Evolutionary conservation across 345 rosid species (phyloP).

Genomic region (Bretschneidera sinensis): DNA sequence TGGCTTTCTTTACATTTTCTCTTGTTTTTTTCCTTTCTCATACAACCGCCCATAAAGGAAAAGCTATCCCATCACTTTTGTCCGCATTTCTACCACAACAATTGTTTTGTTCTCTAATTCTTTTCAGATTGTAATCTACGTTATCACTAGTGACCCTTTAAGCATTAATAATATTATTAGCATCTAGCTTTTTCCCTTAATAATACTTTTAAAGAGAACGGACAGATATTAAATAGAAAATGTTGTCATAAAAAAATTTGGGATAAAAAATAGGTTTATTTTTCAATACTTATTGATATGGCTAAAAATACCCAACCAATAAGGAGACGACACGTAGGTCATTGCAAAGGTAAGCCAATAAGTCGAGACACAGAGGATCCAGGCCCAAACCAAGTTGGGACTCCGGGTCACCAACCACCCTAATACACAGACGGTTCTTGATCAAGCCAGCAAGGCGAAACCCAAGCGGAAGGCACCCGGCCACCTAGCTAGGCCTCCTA

Average conservation of each 20-base stretch:
- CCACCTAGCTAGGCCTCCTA: no score
- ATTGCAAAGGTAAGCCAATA: no score
- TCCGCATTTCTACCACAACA: slow-evolving; percentile 18
- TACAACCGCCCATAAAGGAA: slow-evolving; percentile 23
- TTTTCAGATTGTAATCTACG: slow-evolving; percentile 33
- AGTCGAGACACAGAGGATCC: no score
- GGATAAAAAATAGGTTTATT: background rate
- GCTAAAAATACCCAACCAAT: no score
- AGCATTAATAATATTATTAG: slow-evolving; percentile 17
- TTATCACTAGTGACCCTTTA: slow-evolving; percentile 21
- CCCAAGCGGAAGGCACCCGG: no score
- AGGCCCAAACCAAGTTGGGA: background rate
- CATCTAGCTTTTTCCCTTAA: slow-evolving; percentile 6
- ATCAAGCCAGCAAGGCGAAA: no score
- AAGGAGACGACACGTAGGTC: no score
- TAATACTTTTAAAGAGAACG: background rate
- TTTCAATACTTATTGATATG: no score
- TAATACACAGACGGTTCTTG: no score
- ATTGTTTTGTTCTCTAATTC: slow-evolving; percentile 20
- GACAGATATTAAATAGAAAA: background rate
- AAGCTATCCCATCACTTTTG: slow-evolving; percentile 28
- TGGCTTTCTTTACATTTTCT: slow-evolving; percentile 24
- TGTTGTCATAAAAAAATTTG: background rate
- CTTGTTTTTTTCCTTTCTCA: background rate
- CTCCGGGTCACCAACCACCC: background rate